A percentile compares a stretch with the other conserved stretches of the same genome.
phyloP scores from a whole-genome alignment of 2,329 filamentous ascomycete species.

The Exophiala aquamarina region DNA sequence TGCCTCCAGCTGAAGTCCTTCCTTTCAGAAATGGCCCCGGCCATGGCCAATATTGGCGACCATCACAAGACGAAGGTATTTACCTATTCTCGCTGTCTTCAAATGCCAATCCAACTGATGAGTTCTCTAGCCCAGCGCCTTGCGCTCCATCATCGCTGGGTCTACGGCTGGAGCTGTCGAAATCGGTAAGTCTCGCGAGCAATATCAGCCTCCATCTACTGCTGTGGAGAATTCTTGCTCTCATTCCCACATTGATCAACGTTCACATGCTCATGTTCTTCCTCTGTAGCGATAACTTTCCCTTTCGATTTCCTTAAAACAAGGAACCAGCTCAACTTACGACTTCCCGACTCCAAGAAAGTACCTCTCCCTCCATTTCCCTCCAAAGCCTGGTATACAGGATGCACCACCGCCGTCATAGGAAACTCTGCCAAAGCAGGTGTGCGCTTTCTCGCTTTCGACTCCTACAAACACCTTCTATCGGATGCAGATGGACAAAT shows the following conservation, averaged over 20 bases:
- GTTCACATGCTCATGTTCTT: too few species aligned
- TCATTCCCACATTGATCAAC: conserved; percentile 16
- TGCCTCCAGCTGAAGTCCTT: neutral
- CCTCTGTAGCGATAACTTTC: conserved; percentile 73
- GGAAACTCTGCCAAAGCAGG: conserved; percentile 96
- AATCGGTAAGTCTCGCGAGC: conserved; percentile 62
- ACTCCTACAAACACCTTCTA: conserved; percentile 84
- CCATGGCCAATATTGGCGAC: conserved; percentile 13
- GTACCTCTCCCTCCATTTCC: conserved; percentile 94
- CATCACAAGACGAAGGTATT: conserved; percentile 18
- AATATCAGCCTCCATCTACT: neutral
- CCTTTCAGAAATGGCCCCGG: conserved; percentile 16
- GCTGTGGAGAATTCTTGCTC: conserved; percentile 19
- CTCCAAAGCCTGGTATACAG: conserved; percentile 85
- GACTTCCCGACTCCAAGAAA: conserved; percentile 77
- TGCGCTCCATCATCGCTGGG: conserved; percentile 89
- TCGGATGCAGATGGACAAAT: conserved; percentile 84
- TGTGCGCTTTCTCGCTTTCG: conserved; percentile 94
- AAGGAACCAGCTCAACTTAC: conserved; percentile 85
- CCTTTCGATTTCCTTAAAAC: conserved; percentile 98
- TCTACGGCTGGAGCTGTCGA: conserved; percentile 92
- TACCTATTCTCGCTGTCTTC: neutral
- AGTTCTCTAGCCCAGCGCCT: conserved; percentile 64
- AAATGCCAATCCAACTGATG: conserved; percentile 2
- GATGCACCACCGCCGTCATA: conserved; percentile 94